A percentile compares a stretch with the other conserved stretches of the same genome.
Conservation (phyloP, 2,329 filamentous ascomycete genomes). For the Ceratocystis smalleyi region DNA sequence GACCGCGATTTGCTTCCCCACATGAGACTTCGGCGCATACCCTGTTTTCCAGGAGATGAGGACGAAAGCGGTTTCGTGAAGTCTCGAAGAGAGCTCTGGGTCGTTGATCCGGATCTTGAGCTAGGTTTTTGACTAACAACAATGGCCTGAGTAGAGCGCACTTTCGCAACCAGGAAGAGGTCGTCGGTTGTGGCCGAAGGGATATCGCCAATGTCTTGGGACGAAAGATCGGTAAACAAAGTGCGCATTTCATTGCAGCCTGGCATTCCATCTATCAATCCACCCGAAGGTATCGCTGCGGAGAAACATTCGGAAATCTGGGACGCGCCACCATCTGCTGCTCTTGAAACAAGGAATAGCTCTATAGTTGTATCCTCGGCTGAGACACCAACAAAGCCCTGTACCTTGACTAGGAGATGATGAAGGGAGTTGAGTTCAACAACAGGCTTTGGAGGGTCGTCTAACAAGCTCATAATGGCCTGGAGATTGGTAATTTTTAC, state of each 20-base stretch:
- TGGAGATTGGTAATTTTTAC: constrained; percentile 83
- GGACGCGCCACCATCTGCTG: constrained; percentile 43
- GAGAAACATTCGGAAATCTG: constrained; percentile 71
- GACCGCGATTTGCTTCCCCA: constrained; percentile 44
- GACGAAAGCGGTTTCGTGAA: constrained; percentile 33
- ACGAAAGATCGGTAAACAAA: constrained; percentile 72
- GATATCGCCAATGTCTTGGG: constrained; percentile 52
- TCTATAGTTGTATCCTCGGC: constrained; percentile 62
- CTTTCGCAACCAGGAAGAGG: constrained; percentile 69
- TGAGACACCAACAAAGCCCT: constrained; percentile 61
- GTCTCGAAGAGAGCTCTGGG: constrained; percentile 30
- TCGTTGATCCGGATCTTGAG: constrained; percentile 36
- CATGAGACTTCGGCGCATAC: constrained; percentile 50
- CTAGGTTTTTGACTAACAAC: constrained; percentile 33
- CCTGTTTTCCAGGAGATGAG: constrained; percentile 30
- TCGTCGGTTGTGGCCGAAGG: constrained; percentile 53
- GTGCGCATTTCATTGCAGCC: constrained; percentile 60
- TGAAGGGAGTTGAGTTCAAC: constrained; percentile 59
- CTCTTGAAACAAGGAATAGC: constrained; percentile 61
- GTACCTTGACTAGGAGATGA: constrained; percentile 70
- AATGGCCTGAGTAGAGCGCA: constrained; percentile 44
- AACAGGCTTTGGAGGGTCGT: constrained; percentile 57
- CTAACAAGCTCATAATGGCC: constrained; percentile 86
- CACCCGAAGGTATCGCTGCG: constrained; percentile 60
- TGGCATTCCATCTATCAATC: constrained; percentile 49